Evolutionary conservation across 768 basidiomycete species (phyloP).

Genomic region (Tephrocybe sp.): DNA sequence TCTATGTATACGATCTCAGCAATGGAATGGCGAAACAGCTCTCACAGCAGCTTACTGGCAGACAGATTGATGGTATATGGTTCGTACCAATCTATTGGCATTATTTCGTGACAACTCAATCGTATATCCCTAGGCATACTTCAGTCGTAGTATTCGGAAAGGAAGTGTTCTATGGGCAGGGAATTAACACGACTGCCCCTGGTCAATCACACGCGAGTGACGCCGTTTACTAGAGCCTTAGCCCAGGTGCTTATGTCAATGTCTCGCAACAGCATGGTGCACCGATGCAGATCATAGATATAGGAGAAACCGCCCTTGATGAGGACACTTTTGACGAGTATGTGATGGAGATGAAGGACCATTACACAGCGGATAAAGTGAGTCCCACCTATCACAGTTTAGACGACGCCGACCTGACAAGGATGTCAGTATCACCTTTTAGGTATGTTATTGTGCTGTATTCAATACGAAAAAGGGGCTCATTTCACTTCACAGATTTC

Average conservation of each 20-base stretch:
- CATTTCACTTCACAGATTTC: constrained; percentile 54
- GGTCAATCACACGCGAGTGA: constrained; percentile 79
- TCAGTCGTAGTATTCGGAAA: constrained; percentile 85
- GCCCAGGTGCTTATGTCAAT: background rate
- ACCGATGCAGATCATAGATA: constrained; percentile 67
- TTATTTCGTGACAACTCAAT: constrained; percentile 6
- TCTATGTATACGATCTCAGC: constrained; percentile 92
- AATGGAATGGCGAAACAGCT: constrained; percentile 81
- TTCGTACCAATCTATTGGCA: constrained; percentile 24
- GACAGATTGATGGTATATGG: constrained; percentile 95
- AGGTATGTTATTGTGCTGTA: constrained; percentile 39
- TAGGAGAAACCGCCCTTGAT: constrained; percentile 82
- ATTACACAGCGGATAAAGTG: constrained; percentile 91
- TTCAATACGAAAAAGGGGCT: background rate
- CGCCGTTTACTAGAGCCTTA: background rate
- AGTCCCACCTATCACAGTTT: constrained; percentile 16
- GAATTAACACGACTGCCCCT: constrained; percentile 69
- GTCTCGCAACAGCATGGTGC: constrained; percentile 58
- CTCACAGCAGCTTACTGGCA: constrained; percentile 79
- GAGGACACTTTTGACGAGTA: constrained; percentile 87
- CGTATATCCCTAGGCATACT: constrained; percentile 70
- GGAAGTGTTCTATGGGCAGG: constrained; percentile 91
- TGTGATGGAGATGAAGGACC: constrained; percentile 65
- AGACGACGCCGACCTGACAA: background rate
- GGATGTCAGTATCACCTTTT: constrained; percentile 76